These are phyloP conservation scores for Vigna nakashimae DNA, from an alignment of 306 rosid genomes.

Conservation along the genomic window DNA sequence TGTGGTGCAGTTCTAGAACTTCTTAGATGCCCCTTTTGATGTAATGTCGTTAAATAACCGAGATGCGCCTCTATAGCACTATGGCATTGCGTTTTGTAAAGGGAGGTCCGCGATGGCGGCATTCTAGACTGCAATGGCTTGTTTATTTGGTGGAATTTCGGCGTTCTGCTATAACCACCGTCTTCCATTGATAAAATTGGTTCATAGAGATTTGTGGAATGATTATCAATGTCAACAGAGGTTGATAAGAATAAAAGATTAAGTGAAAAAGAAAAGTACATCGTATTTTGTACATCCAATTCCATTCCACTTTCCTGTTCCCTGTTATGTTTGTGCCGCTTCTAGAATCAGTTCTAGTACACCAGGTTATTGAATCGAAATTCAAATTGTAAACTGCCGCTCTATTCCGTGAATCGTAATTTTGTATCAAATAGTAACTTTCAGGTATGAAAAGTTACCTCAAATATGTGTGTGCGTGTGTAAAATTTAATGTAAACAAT, in stretches of 20 bases:
- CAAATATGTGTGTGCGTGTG: too few relatives aligned
- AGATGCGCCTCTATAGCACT: neutral
- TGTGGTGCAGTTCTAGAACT: constrained; percentile 15
- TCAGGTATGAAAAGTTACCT: too few relatives aligned
- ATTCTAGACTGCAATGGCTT: neutral
- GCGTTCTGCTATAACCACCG: neutral
- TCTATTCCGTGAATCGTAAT: too few relatives aligned
- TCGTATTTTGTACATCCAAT: constrained; percentile 14
- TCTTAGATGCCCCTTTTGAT: neutral
- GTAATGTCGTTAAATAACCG: neutral
- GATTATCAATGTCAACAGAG: neutral
- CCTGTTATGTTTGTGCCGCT: constrained; percentile 11
- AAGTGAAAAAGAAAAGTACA: neutral
- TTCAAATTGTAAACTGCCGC: too few relatives aligned
- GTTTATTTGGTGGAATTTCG: neutral
- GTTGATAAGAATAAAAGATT: neutral
- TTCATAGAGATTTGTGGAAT: neutral
- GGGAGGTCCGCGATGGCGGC: neutral
- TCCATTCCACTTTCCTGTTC: neutral
- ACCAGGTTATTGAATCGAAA: too few relatives aligned
- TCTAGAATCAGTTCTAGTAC: constrained; percentile 19
- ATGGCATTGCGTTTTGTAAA: neutral
- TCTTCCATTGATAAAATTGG: neutral
- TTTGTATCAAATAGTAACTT: too few relatives aligned
- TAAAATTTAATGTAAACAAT: too few relatives aligned